A percentile compares a stretch with the other conserved stretches of the same genome.
Evolutionary conservation across 108 stramenopile species (phyloP).

Genomic region (Stephanodiscus triporus): DNA sequence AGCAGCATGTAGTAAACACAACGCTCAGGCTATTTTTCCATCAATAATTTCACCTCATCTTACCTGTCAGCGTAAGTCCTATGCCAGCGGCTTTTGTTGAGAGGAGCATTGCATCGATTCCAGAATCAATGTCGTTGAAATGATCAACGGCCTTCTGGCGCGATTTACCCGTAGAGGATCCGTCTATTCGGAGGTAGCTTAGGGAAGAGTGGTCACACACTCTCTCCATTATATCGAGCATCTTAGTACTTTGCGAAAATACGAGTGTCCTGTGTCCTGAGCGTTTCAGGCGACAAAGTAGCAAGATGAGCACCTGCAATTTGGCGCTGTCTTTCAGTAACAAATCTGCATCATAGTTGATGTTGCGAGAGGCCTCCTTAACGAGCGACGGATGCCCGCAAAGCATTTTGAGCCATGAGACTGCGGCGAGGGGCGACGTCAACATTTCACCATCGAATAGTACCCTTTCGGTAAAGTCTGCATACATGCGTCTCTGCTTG

Average conservation of each 20-base stretch:
- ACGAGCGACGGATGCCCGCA: constrained; percentile 80
- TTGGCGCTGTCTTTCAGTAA: constrained; percentile 70
- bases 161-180: constrained; percentile 78
- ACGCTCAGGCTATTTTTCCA: neutral
- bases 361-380: constrained; percentile 27
- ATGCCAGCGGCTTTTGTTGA: constrained; percentile 88
- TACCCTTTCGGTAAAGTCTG: constrained; percentile 50
- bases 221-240: constrained; percentile 86
- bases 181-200: constrained; percentile 87
- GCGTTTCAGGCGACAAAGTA: constrained; percentile 61
- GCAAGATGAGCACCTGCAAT: constrained; percentile 66
- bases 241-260: constrained; percentile 93
- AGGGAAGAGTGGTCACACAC: constrained; percentile 36
- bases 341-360: constrained; percentile 28
- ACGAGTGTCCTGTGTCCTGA: constrained; percentile 87
- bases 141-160: constrained; percentile 88
- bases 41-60: constrained; percentile 1
- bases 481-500: constrained; percentile 85
- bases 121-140: constrained; percentile 81
- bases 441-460: constrained; percentile 66
- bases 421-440: constrained; percentile 63
- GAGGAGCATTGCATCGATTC: constrained; percentile 74
- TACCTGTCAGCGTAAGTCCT: constrained; percentile 78
- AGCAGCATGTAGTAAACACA: neutral
- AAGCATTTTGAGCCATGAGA: constrained; percentile 79